phyloP scores from a whole-genome alignment of 441 rosid genomes.

The Populus hybrid region DNA sequence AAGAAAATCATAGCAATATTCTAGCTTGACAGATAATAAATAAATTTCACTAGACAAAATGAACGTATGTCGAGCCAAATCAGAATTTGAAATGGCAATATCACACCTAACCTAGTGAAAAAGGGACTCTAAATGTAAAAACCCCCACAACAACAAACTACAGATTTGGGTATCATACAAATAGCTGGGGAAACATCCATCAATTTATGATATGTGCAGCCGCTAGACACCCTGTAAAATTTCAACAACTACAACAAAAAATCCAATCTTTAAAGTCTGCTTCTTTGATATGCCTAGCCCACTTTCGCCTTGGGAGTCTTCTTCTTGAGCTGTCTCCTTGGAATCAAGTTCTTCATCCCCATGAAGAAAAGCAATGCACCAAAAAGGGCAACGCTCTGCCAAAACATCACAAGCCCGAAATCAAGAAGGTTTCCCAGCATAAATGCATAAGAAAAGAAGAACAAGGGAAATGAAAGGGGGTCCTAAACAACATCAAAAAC shows the following conservation, averaged over 20 bases:
- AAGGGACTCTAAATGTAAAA: not conserved
- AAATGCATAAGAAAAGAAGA: not conserved
- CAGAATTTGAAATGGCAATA: conserved; percentile 13
- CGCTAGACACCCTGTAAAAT: conserved; percentile 17
- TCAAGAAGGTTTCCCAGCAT: not conserved
- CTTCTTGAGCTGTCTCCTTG: conserved; percentile 42
- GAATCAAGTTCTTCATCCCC: conserved; percentile 45
- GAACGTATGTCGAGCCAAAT: conserved; percentile 11
- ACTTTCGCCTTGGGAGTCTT: conserved; percentile 37
- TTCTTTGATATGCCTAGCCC: conserved; percentile 15
- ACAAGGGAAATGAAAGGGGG: not conserved
- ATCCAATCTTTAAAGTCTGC: conserved; percentile 10
- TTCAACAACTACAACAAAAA: conserved; percentile 1
- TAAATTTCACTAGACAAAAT: conserved; percentile 14
- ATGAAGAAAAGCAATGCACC: conserved; percentile 46
- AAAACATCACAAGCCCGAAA: not conserved
- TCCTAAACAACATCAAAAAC: not conserved
- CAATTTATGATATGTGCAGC: conserved; percentile 17
- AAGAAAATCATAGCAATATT: conserved; percentile 10
- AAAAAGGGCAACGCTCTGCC: conserved; percentile 41
- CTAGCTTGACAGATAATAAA: conserved; percentile 2
- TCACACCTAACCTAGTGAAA: not conserved
- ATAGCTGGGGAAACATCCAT: conserved; percentile 17
- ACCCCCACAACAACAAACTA: conserved; percentile 5
- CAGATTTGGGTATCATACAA: conserved; percentile 8